Evolutionary conservation across 345 rosid species (phyloP).

Genomic region (Dipteronia dyeriana): DNA sequence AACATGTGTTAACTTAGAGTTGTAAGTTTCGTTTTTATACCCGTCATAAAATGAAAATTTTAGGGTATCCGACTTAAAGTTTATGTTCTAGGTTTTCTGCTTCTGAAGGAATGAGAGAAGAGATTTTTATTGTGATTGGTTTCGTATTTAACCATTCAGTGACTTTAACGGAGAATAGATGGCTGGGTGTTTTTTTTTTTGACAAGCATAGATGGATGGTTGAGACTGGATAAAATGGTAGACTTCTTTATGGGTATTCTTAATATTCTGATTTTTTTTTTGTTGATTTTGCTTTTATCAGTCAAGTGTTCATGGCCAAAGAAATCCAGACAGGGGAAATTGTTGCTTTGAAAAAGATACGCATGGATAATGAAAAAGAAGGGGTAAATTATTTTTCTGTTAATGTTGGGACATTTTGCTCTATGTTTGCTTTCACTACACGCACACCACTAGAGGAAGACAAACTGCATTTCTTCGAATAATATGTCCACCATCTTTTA

Average conservation of each 20-base stretch:
- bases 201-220: not conserved
- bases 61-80: too few species aligned
- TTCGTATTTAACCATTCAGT: not conserved
- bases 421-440: not conserved
- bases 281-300: constrained; percentile 34
- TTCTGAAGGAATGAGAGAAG: not conserved
- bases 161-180: not conserved
- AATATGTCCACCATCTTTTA: not conserved
- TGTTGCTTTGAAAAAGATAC: constrained; percentile 90
- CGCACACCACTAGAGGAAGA: not conserved
- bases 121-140: not conserved
- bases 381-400: constrained; percentile 52
- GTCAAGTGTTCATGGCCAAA: constrained; percentile 95
- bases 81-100: not conserved
- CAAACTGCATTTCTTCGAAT: not conserved
- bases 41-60: too few species aligned
- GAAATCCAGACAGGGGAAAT: constrained; percentile 89
- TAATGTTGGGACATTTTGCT: not conserved
- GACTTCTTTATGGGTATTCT: not conserved
- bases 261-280: not conserved
- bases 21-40: too few species aligned
- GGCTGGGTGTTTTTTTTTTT: not conserved
- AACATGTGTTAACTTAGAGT: too few species aligned
- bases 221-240: not conserved
- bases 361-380: constrained; percentile 98